phyloP scores from a whole-genome alignment of 2,329 filamentous ascomycete genomes.

The Tolypocladium sp. region DNA sequence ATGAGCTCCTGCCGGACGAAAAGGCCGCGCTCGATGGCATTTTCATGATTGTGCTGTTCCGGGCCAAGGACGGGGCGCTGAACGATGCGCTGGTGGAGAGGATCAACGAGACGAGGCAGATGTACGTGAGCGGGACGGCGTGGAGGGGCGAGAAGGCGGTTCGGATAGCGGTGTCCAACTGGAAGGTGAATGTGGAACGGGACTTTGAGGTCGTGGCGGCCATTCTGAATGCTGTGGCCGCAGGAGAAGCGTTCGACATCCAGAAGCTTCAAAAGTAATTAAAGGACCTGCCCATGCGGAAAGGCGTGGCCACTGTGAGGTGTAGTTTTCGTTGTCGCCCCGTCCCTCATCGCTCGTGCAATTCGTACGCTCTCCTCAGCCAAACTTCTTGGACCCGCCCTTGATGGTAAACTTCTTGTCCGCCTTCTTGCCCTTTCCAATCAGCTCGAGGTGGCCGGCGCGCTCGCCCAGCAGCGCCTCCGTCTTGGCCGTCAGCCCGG shows the following conservation, averaged over 20 bases:
- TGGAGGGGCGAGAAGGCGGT: conserved; percentile 70
- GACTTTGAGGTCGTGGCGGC: conserved; percentile 58
- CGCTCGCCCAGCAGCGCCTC: conserved; percentile 50
- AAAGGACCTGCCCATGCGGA: neutral
- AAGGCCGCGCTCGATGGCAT: conserved; percentile 38
- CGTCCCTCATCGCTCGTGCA: neutral
- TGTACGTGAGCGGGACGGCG: conserved; percentile 75
- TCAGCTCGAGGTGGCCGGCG: conserved; percentile 50
- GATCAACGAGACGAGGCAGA: conserved; percentile 65
- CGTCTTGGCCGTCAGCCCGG: conserved; percentile 44
- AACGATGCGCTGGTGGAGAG: conserved; percentile 59
- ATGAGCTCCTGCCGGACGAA: conserved; percentile 54
- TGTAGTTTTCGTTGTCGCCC: neutral
- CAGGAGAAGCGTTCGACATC: conserved; percentile 18
- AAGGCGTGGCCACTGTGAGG: neutral
- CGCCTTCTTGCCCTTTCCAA: conserved; percentile 45
- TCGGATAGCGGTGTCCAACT: conserved; percentile 80
- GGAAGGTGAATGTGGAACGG: conserved; percentile 61
- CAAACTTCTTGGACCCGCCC: conserved; percentile 47
- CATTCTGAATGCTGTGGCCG: conserved; percentile 47
- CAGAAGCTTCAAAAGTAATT: neutral
- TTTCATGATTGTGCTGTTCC: conserved; percentile 64
- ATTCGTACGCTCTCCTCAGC: conserved; percentile 24
- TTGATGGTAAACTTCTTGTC: conserved; percentile 29
- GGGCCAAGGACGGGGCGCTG: conserved; percentile 51